These are phyloP conservation scores for Auriscalpium orientale DNA, from an alignment of 768 basidiomycete genomes.

Conservation along the genomic window DNA sequence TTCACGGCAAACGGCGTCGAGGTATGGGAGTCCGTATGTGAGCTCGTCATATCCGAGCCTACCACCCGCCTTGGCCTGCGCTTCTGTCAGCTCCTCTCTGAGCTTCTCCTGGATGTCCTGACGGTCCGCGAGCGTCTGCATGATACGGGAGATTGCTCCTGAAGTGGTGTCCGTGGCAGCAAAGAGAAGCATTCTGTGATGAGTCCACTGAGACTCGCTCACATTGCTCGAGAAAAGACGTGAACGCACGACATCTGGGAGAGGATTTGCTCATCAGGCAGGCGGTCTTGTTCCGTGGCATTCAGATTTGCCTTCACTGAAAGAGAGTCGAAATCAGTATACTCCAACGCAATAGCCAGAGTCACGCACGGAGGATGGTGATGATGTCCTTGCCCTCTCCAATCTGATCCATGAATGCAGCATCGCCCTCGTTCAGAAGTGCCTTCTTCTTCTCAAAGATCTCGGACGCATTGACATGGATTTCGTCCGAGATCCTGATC, in stretches of 20 bases:
- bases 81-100: constrained; percentile 17
- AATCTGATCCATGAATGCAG: constrained; percentile 13
- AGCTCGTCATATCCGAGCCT: constrained; percentile 20
- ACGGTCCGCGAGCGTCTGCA: constrained; percentile 20
- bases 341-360: no score
- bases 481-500: background rate
- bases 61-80: constrained; percentile 5
- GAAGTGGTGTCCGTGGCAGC: constrained; percentile 22
- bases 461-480: background rate
- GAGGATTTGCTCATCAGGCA: constrained; percentile 19
- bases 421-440: constrained; percentile 13
- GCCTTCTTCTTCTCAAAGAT: background rate
- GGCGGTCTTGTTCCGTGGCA: constrained; percentile 15
- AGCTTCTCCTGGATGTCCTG: constrained; percentile 21
- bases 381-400: constrained; percentile 24
- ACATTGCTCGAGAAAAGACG: no score
- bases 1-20: constrained; percentile 22
- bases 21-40: constrained; percentile 15
- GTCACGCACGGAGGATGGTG: constrained; percentile 19
- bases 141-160: constrained; percentile 19
- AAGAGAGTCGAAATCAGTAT: no score
- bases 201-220: no score
- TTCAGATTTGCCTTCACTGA: constrained; percentile 12
- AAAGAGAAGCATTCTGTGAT: background rate
- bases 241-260: constrained; percentile 20